Percentiles rank a stretch among this genome's conserved stretches.
These are phyloP conservation scores for Pseudogymnoascus sp. DNA, from an alignment of 2,329 filamentous ascomycete genomes.

Conservation along the genomic window DNA sequence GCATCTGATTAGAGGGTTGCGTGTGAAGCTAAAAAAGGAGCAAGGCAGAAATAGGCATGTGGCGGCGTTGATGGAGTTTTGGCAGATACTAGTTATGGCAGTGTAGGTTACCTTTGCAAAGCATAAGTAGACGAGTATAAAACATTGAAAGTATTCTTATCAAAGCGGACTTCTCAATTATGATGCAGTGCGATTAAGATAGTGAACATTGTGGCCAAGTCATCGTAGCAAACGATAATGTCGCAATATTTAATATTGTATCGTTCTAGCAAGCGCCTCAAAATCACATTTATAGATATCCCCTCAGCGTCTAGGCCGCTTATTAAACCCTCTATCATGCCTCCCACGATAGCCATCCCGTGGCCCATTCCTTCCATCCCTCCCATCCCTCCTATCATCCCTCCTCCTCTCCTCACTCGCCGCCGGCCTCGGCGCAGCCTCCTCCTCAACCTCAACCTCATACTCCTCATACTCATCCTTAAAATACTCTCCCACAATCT, in stretches of 20 bases:
- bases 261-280: not conserved
- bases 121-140: not conserved
- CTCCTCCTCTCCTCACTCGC: not conserved
- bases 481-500: conserved; percentile 60
- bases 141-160: not conserved
- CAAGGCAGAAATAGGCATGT: not conserved
- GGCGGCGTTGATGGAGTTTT: conserved; percentile 2
- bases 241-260: not conserved
- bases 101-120: not conserved
- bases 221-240: not conserved
- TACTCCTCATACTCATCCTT: conserved; percentile 70
- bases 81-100: not conserved
- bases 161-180: not conserved
- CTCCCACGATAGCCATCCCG: not conserved
- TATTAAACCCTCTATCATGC: not conserved
- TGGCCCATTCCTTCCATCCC: not conserved
- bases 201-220: not conserved
- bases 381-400: not conserved
- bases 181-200: not conserved
- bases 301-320: not conserved
- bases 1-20: conserved; percentile 13
- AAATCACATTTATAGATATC: not conserved
- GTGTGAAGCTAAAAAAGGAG: not conserved
- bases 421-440: not conserved
- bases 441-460: conserved; percentile 69